These are phyloP conservation scores for Diaporthe sp. DNA, from an alignment of 2,329 filamentous ascomycete genomes.

Conservation along the genomic window DNA sequence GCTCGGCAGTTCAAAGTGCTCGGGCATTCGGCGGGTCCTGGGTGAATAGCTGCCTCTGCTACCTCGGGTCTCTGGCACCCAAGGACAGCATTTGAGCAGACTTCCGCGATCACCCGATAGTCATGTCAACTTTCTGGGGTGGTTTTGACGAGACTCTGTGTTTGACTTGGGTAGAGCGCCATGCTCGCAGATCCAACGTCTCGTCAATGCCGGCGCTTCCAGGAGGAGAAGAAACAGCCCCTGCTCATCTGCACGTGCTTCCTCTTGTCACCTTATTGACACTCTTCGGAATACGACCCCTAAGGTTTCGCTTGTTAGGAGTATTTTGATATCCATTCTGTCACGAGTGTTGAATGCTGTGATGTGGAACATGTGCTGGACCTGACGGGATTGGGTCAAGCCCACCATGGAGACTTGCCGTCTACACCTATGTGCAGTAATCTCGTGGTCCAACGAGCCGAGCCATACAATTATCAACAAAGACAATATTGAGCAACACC, in stretches of 20 bases:
- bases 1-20: neutral
- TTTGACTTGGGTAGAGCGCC: neutral
- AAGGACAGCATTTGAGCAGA: neutral
- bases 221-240: neutral
- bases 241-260: neutral
- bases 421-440: neutral
- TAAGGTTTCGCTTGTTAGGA: neutral
- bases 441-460: accelerated
- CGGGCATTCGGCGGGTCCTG: neutral
- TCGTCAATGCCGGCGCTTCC: neutral
- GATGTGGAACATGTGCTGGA: neutral
- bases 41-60: neutral
- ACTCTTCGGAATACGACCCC: neutral
- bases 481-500: neutral
- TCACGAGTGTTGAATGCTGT: neutral
- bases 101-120: neutral
- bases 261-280: neutral
- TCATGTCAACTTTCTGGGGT: too few species aligned
- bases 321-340: neutral
- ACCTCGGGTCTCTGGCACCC: neutral
- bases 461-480: neutral
- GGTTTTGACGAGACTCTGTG: neutral
- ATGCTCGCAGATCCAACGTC: neutral
- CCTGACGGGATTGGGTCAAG: neutral
- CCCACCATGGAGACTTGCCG: accelerated